Evolutionary conservation across 352 stramenopile species (phyloP), one percentile per base, ranked within the genome.

Genomic region (Thalassiosira hispida): DNA sequence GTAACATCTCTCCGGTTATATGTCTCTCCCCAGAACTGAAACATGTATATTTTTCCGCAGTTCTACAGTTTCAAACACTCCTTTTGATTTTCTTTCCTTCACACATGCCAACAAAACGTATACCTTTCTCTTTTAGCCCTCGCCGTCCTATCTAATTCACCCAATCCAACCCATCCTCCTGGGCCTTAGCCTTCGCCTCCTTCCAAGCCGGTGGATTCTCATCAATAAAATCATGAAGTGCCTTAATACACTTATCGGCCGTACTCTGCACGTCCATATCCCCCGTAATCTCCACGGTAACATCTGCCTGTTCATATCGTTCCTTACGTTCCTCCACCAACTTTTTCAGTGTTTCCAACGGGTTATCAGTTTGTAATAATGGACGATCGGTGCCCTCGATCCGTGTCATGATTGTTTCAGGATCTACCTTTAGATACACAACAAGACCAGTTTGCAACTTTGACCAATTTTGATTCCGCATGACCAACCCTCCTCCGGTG

Each of bases 191-290:
- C 31, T 38, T 38, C 1, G 84, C 86, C 20, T 84, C 35, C 53
- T 91, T 91, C 79, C 82, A 94, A 5, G 83, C 87, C 11, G 91
- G 91, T 31, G 91, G 91, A 86, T 95, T 94, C 27, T 94, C 86
- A 81, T 92, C 87, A 79, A 95, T 94, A 71, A 93, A 94, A 61
- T 93, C 77, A 76, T 94, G 88, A 1, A 93, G 55, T 9, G 89
- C 72, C 27, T 67, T 42, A 33, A 95, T 73, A 42, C 91, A 66
- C 63, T 57, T 57, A 53, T 91, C 81, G 7, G 79, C 81, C 2
- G 83, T 80, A 12, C 42, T 47, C 9, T 81, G 56, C 44, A 81
- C 75, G 52, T 85, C 65, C 83, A 93, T 90, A 20, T 73, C 46
- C 22, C 80, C 68, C 0, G 27, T 49, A 31, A 95, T 74, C 49